Evolutionary conservation across 441 rosid species (phyloP).

Genomic region (Gossypium lobatum): DNA sequence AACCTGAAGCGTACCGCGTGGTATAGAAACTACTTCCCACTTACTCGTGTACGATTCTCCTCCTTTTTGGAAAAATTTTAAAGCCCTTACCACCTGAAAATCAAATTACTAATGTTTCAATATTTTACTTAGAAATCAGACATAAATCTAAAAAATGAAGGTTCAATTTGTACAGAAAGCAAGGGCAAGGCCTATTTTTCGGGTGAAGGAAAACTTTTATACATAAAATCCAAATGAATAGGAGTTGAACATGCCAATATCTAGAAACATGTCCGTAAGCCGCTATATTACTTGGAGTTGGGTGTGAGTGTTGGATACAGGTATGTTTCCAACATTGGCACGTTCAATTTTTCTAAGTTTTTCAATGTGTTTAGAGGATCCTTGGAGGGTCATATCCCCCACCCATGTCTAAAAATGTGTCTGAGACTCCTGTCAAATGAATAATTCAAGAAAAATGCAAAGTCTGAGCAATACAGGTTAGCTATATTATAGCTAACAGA

Average conservation of each 20-base stretch:
- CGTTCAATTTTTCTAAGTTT: not conserved
- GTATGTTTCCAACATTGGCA: not conserved
- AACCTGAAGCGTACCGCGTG: constrained; percentile 99
- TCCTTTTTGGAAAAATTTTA: constrained; percentile 58
- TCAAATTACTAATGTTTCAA: constrained; percentile 8
- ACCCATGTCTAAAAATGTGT: not conserved
- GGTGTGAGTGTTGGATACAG: not conserved
- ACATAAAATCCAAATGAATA: not conserved
- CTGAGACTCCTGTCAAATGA: not conserved
- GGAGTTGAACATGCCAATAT: not conserved
- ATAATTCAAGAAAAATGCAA: too few relatives aligned
- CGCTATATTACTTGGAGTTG: not conserved
- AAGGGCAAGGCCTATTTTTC: not conserved
- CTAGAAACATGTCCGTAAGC: not conserved
- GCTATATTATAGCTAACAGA: not conserved
- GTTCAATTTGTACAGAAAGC: constrained; percentile 6
- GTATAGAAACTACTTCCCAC: constrained; percentile 70
- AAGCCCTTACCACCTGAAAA: constrained; percentile 87
- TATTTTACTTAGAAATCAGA: not conserved
- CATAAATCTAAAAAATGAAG: not conserved
- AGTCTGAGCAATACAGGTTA: not conserved
- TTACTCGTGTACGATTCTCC: constrained; percentile 40
- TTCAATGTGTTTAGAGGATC: not conserved
- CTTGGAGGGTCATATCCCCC: not conserved
- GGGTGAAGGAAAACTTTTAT: not conserved